Base-by-base conservation (phyloP, 2,329 filamentous ascomycete species). In the Fusarium sp. region DNA sequence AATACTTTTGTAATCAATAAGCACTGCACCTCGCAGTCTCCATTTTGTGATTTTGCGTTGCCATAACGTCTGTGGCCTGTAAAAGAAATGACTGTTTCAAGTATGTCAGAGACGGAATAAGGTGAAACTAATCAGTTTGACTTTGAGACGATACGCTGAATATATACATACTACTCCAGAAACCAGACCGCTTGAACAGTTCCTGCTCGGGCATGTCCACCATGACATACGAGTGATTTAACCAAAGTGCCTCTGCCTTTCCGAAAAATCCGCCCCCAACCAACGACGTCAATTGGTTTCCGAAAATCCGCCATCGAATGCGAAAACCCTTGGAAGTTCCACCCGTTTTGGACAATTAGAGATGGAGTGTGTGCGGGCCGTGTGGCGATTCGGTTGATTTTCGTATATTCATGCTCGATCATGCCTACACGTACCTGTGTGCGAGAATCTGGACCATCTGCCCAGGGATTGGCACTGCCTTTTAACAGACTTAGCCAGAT, bases 201-300 rank as follows among this genome's bases (percentile, higher is more conserved):
- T 28, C 45, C 45, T 46, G 17, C 32, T 47, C 51, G 45, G 33
- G 15, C 14, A 41, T 35, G 35, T 24, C 59, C 24, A 33, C 20
- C 35, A 58, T 58, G 59, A 33, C 59, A 57, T 47, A 50, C 22
- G 45, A 57, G 59, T 49, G 39, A 58, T 64, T 64, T 64, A 57
- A 50, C 20, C 6, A 22, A 40, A 58, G 33, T 24, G 35, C 33
- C 59, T 57, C 44, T 26, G 39, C 49, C 32, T 58, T 40, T 24
- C 57, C 59, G 43, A 56, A 35, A 39, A 45, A 64, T 51, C 59
- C 52, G 45, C 17, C 26, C 32, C 43, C 33, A 43, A 41, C 51
- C 60, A 57, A 63, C 50, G 14, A 32, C 35, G n/a, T 57, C 8
- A 35, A 19, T 49, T 24, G 22, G 15, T 63, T 58, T 64, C 35